phyloP scores from a whole-genome alignment of 768 basidiomycete genomes.

The Auricularia sp. region DNA sequence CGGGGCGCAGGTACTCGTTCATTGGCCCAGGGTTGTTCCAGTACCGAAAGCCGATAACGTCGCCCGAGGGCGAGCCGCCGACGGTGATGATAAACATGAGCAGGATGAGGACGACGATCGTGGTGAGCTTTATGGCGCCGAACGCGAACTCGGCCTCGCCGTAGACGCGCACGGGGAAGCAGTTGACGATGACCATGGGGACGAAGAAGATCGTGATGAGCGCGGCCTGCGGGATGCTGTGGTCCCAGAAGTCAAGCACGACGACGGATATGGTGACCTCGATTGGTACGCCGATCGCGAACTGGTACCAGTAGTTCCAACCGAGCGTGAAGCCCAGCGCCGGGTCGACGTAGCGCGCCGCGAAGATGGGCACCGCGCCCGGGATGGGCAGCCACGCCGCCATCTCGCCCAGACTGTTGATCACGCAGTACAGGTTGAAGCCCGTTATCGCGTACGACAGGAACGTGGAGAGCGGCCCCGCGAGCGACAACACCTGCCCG shows the following conservation, averaged over 20 bases:
- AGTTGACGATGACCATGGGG: conserved; percentile 3
- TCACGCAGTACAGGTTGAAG: not conserved
- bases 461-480: not conserved
- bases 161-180: conserved; percentile 29
- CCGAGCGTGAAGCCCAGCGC: conserved; percentile 22
- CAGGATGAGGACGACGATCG: conserved; percentile 19
- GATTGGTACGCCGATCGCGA: conserved; percentile 21
- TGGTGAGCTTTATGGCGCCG: not conserved
- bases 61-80: not conserved
- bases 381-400: conserved; percentile 17
- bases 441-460: not conserved
- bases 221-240: conserved; percentile 36
- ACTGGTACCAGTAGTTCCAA: conserved; percentile 20
- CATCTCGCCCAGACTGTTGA: conserved; percentile 13
- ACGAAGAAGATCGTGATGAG: conserved; percentile 37
- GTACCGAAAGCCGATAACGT: not conserved
- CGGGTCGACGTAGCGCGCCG: conserved; percentile 22
- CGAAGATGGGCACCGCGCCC: conserved; percentile 28
- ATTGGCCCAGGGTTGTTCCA: conserved; percentile 46
- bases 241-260: conserved; percentile 44
- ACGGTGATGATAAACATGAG: conserved; percentile 28
- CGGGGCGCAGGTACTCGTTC: conserved; percentile 43
- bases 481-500: not conserved
- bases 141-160: conserved; percentile 1
- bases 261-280: conserved; percentile 49